Base-by-base conservation (phyloP, 768 basidiomycete genomes). In the Neoboletus brunneissimus region DNA sequence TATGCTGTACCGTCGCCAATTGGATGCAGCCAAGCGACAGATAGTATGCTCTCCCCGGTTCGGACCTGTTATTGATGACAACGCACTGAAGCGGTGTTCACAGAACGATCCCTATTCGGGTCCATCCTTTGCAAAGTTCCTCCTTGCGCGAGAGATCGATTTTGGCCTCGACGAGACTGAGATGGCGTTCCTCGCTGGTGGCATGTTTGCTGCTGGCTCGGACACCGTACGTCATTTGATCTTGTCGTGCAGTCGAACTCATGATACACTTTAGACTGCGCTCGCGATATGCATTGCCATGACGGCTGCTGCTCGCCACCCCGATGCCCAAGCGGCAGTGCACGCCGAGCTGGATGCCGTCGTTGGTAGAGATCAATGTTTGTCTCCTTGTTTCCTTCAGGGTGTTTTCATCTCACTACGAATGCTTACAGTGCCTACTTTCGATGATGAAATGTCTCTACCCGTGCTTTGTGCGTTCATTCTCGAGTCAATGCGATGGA, bases 181-280 rank as follows among this genome's bases (percentile, higher is more conserved):
- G 59, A 75, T 76, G 3, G 78, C 83, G 0, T 86, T 84, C 63
- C 76, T 86, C 18, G 81, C 80, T 2, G 84, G 84, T 0, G 75
- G 75, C 29, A 76, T 84, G 72, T 84, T 84, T 60, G 77, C 82
- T 38, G 83, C 81, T 27, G 82, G 83, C 1, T 76, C 78, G 1
- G 82, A 83, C 57, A 83, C 83, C 7, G 74, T 73, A 51, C 3
- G 66, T 31, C 11, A 6, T 37, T 32, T 34, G 29, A 48, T 37
- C 27, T n/a, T 16, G 37, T 22, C n/a, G 12, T 16, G 13, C 4
- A 1, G 1, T 35, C 1, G 35, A 29, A 9, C 38, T 55, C 23
- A 54, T 6, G 5, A n/a, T 5, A 5, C 15, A 34, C 3, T 22
- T 27, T 25, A 75, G 54, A 83, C 81, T 1, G 79, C 81, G 0